Base-by-base conservation (phyloP, 305 asterid species). In the Fraxinus dipetala region DNA sequence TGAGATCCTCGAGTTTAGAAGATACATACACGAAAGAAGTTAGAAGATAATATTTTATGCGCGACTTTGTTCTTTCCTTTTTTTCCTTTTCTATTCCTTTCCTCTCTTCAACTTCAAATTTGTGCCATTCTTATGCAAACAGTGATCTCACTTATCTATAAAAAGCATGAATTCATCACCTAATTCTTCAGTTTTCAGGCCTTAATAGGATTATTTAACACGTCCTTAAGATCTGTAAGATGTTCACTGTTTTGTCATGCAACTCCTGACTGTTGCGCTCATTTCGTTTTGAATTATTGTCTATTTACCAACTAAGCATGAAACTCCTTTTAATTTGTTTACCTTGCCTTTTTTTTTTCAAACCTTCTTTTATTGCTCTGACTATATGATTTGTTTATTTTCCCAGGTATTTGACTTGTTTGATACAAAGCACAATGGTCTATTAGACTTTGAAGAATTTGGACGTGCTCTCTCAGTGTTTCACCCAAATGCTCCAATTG, bases 341-440 rank as follows among this genome's bases (percentile, higher is more conserved):
- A 34, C 38, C 38, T 34, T 34, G 38, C 38, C 38, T 34, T 34
- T 34, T 34, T 34, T 34, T 30, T 30, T 30, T 30, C 32, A 30
- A 30, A 30, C 4, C 32, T 36, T 18, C 78, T 36, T 38, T 5
- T 36, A 26, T 75, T 20, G 20, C 73, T 69, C 35, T 40, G 63
- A 35, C 9, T 61, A 2, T 75, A 11, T 75, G 20, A 30, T 36
- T 28, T 75, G 30, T 38, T 75, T 40, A 22, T 2, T 10, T 38
- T 7, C 20, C 77, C 80, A 92, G 98, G 96, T 94, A 32, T 95
- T 93, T 80, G 98, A 92, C 90, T 85, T 91, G 80, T 92, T 92
- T 84, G 97, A 92, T 84, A 88, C 92, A 45, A 92, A 91, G 85
- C 97, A 90, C 87, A 92, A 89, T 78, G 97, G 94, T 76, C 82